phyloP scores from a whole-genome alignment of 2,329 filamentous ascomycete genomes.

The Elsinoe australis region DNA sequence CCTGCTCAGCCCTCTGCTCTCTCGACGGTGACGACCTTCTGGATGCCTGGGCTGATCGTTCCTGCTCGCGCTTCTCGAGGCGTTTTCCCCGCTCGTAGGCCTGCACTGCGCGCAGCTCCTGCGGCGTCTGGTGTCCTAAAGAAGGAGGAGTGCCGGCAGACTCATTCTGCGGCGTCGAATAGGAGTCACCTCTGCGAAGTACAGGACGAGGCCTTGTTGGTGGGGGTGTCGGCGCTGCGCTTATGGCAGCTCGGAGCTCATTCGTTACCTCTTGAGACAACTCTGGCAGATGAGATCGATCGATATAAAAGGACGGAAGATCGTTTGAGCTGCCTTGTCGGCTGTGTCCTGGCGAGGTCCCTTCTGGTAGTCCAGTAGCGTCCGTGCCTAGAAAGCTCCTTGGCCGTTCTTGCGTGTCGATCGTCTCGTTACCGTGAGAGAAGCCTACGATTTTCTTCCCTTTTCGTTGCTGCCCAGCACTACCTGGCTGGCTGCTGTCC shows the following conservation, averaged over 20 bases:
- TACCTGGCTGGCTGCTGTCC: conserved; percentile 18
- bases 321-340: conserved; percentile 14
- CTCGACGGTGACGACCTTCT: conserved; percentile 26
- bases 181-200: conserved; percentile 18
- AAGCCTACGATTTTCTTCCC: conserved; percentile 23
- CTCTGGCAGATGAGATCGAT: conserved; percentile 17
- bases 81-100: conserved; percentile 32
- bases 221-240: conserved; percentile 11
- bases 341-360: conserved; percentile 3
- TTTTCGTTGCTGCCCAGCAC: conserved; percentile 17
- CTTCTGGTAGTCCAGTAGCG: neutral
- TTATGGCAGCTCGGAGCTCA: conserved; percentile 18
- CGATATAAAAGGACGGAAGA: neutral
- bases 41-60: conserved; percentile 27
- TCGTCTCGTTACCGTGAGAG: conserved; percentile 15
- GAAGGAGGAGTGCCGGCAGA: neutral
- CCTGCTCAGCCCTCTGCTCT: conserved; percentile 3
- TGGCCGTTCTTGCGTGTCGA: conserved; percentile 18
- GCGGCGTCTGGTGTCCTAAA: conserved; percentile 9
- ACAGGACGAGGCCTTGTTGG: conserved; percentile 17
- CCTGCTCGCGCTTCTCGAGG: conserved; percentile 27
- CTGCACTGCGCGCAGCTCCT: conserved; percentile 24
- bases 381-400: conserved; percentile 1
- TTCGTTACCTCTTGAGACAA: conserved; percentile 18
- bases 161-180: conserved; percentile 15